phyloP scores from a whole-genome alignment of 129 eudicot species.

The Scalesia atractyloides region DNA sequence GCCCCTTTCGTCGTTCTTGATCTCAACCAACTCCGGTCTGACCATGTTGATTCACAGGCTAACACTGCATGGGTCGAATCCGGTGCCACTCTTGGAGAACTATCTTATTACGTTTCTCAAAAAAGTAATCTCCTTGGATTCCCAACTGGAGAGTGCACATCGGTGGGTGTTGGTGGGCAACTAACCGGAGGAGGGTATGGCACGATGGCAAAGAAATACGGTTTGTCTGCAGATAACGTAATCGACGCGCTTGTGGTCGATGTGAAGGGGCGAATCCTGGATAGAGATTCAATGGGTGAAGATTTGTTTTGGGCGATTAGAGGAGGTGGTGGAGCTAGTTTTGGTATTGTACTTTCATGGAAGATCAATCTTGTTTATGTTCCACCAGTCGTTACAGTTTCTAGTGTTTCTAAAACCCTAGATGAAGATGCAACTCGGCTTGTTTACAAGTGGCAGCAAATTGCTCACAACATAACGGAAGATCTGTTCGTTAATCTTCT shows the following conservation, averaged over 20 bases:
- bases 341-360: neutral
- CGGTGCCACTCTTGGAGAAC: slow-evolving; percentile 8
- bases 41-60: neutral
- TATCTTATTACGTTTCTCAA: neutral
- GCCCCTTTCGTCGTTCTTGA: neutral
- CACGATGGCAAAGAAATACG: slow-evolving; percentile 3
- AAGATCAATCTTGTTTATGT: slow-evolving; percentile 5
- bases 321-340: slow-evolving; percentile 10
- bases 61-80: slow-evolving; percentile 13
- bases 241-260: slow-evolving; percentile 4
- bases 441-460: neutral
- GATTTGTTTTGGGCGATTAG: slow-evolving; percentile 18
- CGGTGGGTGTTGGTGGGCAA: slow-evolving; percentile 3
- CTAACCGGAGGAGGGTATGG: slow-evolving; percentile 1
- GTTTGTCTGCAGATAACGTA: neutral
- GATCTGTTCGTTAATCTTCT: slow-evolving; percentile 8
- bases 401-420: neutral
- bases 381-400: slow-evolving; percentile 3
- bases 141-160: slow-evolving; percentile 7
- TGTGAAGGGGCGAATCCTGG: neutral
- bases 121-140: slow-evolving; percentile 5
- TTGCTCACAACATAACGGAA: neutral
- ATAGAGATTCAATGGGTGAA: slow-evolving; percentile 8
- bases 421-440: neutral
- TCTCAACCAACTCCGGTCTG: neutral